Percentiles rank a stretch among this genome's conserved stretches.
phyloP scores from a whole-genome alignment of 2,329 filamentous ascomycete genomes.

The Neonectria magnoliae region DNA sequence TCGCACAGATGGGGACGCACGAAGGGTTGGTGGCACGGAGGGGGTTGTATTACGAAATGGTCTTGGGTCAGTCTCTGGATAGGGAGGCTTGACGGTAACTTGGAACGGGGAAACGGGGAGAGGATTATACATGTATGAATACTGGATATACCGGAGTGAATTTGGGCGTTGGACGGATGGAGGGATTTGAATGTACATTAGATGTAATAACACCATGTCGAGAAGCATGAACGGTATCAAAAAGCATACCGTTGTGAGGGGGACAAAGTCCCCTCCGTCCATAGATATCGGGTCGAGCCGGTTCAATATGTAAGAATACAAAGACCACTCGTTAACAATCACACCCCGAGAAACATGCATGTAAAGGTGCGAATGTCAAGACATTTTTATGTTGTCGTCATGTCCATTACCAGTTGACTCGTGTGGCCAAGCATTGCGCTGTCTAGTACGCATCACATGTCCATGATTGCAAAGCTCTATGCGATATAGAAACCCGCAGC shows the following conservation, averaged over 20 bases:
- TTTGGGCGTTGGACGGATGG: not conserved
- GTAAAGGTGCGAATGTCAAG: not conserved
- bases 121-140: too few species aligned
- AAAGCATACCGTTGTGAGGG: not conserved
- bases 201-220: not conserved
- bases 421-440: constrained; percentile 7
- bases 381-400: constrained; percentile 5
- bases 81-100: constrained; percentile 38
- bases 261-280: not conserved
- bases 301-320: not conserved
- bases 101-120: not conserved
- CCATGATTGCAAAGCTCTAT: constrained; percentile 15
- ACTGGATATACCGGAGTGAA: not conserved
- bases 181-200: not conserved
- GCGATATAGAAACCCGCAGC: constrained; percentile 10
- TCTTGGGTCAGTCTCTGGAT: constrained; percentile 55
- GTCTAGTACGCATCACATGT: constrained; percentile 7
- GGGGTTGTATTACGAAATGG: constrained; percentile 65
- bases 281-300: not conserved
- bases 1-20: constrained; percentile 71
- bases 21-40: constrained; percentile 61
- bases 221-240: not conserved
- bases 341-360: not conserved
- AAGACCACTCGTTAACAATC: not conserved
- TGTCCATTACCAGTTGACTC: constrained; percentile 15